These are phyloP conservation scores for Usnea hakonensis DNA, from an alignment of 495 filamentous ascomycete species.

Conservation along the genomic window DNA sequence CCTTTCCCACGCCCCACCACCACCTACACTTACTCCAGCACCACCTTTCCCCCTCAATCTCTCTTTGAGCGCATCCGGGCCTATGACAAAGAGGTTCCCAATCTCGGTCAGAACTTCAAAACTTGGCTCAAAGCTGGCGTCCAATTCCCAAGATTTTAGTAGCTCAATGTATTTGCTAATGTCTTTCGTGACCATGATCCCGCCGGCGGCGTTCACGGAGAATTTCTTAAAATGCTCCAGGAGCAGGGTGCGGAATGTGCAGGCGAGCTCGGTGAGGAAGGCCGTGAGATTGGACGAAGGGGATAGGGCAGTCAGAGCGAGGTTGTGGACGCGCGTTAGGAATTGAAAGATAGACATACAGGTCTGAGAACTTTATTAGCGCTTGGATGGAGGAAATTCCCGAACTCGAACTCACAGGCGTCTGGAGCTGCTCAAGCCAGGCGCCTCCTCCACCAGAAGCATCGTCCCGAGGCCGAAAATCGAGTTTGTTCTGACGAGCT, in stretches of 20 bases:
- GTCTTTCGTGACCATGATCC: constrained; percentile 92
- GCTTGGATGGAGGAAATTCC: neutral
- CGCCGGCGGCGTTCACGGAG: constrained; percentile 81
- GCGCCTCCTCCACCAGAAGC: constrained; percentile 48
- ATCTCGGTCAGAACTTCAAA: constrained; percentile 88
- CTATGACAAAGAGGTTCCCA: constrained; percentile 93
- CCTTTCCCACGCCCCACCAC: constrained; percentile 26
- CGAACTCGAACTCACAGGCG: constrained; percentile 43
- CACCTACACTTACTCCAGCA: constrained; percentile 6
- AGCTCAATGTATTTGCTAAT: constrained; percentile 83
- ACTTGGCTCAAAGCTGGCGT: constrained; percentile 50
- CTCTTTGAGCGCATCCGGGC: constrained; percentile 78
- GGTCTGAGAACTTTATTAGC: constrained; percentile 39
- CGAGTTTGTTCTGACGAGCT: constrained; percentile 75
- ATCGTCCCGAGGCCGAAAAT: constrained; percentile 85
- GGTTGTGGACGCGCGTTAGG: constrained; percentile 54
- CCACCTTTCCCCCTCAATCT: constrained; percentile 49
- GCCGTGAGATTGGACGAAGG: constrained; percentile 66
- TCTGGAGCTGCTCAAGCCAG: constrained; percentile 76
- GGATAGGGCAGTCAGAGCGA: constrained; percentile 60
- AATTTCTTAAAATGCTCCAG: constrained; percentile 94
- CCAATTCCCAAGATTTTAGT: constrained; percentile 71
- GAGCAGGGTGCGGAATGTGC: constrained; percentile 65
- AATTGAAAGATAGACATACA: constrained; percentile 74
- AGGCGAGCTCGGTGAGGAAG: constrained; percentile 77